phyloP scores from a whole-genome alignment of 495 filamentous ascomycete genomes.

The Aspergillus steynii region DNA sequence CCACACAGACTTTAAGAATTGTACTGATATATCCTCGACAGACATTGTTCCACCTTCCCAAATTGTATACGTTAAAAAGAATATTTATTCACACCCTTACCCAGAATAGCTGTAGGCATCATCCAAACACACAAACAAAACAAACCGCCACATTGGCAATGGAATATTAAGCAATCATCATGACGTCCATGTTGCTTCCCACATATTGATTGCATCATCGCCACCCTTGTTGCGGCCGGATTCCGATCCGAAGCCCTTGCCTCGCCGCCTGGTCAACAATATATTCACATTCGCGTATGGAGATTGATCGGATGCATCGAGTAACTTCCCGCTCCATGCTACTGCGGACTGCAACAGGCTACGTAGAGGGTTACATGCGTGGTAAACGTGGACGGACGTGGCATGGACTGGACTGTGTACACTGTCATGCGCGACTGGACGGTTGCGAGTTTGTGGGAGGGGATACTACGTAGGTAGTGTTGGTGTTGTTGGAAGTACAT shows the following conservation, averaged over 20 bases:
- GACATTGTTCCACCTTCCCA: no score
- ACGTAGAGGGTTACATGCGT: background rate
- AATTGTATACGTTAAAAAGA: no score
- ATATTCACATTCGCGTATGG: no score
- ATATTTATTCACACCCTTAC: no score
- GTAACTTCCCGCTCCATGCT: background rate
- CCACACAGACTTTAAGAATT: no score
- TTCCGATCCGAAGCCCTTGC: background rate
- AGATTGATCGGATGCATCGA: background rate
- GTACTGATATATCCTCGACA: no score
- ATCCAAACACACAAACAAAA: no score
- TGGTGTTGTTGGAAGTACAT: no score
- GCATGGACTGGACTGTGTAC: background rate
- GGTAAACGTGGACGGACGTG: background rate
- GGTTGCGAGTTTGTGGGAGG: background rate
- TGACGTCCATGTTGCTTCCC: background rate
- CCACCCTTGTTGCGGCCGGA: background rate
- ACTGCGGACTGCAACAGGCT: background rate
- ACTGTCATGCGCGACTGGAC: background rate
- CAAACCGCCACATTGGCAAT: no score
- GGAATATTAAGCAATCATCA: no score
- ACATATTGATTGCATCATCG: background rate
- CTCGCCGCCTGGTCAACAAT: background rate
- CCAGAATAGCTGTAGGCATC: no score
- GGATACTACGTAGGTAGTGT: background rate